These are phyloP conservation scores for Zanthoxylum bungeanum DNA, from an alignment of 345 rosid species.

Conservation along the genomic window DNA sequence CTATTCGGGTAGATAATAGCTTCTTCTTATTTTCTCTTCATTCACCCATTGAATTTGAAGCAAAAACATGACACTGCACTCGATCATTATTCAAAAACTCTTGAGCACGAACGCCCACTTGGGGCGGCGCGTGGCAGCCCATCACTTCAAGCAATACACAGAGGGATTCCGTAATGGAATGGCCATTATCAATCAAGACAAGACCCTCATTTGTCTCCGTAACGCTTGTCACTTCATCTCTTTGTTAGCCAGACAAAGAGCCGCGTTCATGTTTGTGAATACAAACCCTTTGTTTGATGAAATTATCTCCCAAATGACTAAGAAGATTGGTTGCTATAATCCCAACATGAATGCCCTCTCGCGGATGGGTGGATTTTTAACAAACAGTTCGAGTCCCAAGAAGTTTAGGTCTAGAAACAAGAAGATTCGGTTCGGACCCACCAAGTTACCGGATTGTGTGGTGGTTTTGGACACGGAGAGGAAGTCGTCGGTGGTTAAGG, in stretches of 20 bases:
- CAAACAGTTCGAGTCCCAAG: constrained; percentile 90
- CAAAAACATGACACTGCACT: constrained; percentile 74
- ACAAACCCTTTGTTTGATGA: constrained; percentile 90
- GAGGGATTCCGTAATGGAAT: constrained; percentile 67
- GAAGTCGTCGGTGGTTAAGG: constrained; percentile 78
- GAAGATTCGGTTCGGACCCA: constrained; percentile 80
- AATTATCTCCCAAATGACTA: constrained; percentile 74
- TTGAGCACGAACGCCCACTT: constrained; percentile 79
- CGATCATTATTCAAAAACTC: constrained; percentile 82
- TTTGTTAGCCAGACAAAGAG: constrained; percentile 50
- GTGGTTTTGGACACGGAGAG: constrained; percentile 86
- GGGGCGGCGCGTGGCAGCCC: constrained; percentile 67
- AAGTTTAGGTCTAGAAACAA: constrained; percentile 85
- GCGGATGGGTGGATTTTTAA: constrained; percentile 80
- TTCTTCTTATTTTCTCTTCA: no score
- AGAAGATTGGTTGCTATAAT: constrained; percentile 58
- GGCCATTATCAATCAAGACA: constrained; percentile 78
- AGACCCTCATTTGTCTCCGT: constrained; percentile 86
- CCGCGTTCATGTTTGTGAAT: constrained; percentile 79
- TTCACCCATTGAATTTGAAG: no score
- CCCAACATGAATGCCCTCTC: constrained; percentile 62
- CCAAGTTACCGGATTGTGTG: constrained; percentile 82
- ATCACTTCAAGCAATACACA: constrained; percentile 81
- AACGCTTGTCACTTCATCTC: constrained; percentile 78
- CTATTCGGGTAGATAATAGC: no score